These are phyloP conservation scores for Fraxinus dipetala DNA, from an alignment of 305 asterid genomes.

Conservation along the genomic window DNA sequence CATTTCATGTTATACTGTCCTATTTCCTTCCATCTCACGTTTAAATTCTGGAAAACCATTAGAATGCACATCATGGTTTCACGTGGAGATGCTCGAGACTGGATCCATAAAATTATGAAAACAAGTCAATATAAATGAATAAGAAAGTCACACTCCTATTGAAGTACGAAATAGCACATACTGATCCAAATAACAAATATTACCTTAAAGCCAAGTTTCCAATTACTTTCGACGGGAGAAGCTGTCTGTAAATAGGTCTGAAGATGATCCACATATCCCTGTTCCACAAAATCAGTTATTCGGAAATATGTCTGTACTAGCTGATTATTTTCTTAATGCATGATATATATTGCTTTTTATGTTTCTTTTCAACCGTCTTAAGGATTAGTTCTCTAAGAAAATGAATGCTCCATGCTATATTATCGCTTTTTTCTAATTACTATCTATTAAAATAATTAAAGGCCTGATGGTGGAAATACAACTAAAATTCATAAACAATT, in stretches of 20 bases:
- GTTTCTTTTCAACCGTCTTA: not conserved
- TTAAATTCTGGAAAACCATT: conserved; percentile 43
- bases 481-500: not conserved
- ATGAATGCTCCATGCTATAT: not conserved
- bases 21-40: conserved; percentile 60
- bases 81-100: conserved; percentile 52
- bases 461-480: not conserved
- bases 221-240: conserved; percentile 32
- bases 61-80: conserved; percentile 46
- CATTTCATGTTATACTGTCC: conserved; percentile 68
- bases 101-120: conserved; percentile 5
- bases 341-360: not conserved
- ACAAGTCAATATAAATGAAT: not conserved
- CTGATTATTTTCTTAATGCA: not conserved
- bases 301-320: not conserved
- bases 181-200: not conserved
- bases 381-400: not conserved
- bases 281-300: conserved; percentile 7
- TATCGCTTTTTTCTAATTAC: not conserved
- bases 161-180: not conserved
- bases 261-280: conserved; percentile 27
- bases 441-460: not conserved
- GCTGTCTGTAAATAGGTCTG: conserved; percentile 30
- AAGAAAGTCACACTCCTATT: not conserved
- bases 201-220: conserved; percentile 68